Evolutionary conservation across 257 asterid species (phyloP).

Genomic region (Penstemon barbatus): DNA sequence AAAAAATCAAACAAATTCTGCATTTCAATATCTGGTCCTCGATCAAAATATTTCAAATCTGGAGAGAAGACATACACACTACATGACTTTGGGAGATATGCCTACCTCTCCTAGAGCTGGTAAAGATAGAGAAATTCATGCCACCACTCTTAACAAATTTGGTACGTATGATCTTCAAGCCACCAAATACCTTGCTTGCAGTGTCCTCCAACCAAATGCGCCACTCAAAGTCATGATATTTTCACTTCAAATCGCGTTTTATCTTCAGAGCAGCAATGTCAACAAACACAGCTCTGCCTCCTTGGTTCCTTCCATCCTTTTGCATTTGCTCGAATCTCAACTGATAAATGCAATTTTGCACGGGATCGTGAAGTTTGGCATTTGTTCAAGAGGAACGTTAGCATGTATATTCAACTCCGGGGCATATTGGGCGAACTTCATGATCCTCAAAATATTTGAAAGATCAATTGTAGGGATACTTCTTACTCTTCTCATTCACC

Average conservation of each 20-base stretch:
- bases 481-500: slow-evolving; percentile 44
- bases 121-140: neutral
- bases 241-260: neutral
- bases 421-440: slow-evolving; percentile 5
- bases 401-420: neutral
- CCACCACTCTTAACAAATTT: neutral
- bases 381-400: neutral
- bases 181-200: neutral
- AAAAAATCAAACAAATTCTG: neutral
- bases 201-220: neutral
- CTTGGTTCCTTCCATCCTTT: neutral
- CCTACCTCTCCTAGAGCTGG: neutral
- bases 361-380: neutral
- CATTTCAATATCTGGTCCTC: slow-evolving; percentile 3
- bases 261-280: neutral
- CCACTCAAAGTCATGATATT: too few relatives aligned
- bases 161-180: neutral
- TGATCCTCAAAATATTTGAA: neutral
- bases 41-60: neutral
- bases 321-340: slow-evolving; percentile 1
- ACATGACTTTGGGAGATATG: neutral
- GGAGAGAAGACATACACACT: neutral
- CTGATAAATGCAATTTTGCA: neutral
- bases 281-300: neutral
- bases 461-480: neutral